phyloP scores from a whole-genome alignment of 2,329 filamentous ascomycete genomes.

The Alternaria metachromatica region DNA sequence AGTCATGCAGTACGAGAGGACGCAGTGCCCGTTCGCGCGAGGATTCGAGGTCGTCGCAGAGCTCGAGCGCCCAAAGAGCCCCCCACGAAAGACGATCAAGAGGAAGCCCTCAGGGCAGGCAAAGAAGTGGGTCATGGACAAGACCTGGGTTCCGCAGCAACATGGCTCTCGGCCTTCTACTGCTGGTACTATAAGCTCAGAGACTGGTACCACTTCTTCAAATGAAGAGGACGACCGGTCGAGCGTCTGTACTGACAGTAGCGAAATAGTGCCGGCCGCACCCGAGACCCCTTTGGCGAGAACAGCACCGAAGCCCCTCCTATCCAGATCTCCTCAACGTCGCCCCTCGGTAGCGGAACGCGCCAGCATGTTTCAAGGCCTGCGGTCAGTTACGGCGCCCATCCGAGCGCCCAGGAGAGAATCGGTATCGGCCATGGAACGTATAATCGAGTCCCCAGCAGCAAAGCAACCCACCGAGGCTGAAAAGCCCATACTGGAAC shows the following conservation, averaged over 20 bases:
- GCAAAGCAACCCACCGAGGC: conserved; percentile 9
- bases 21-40: conserved; percentile 82
- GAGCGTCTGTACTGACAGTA: conserved; percentile 42
- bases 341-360: conserved; percentile 40
- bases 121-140: conserved; percentile 58
- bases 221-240: conserved; percentile 46
- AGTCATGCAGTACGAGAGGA: conserved; percentile 85
- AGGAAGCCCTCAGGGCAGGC: conserved; percentile 64
- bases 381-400: conserved; percentile 39
- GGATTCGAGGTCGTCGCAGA: conserved; percentile 76
- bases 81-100: conserved; percentile 55
- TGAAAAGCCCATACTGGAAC: conserved; percentile 23
- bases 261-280: conserved; percentile 34
- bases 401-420: conserved; percentile 10
- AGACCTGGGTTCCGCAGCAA: conserved; percentile 57
- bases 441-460: conserved; percentile 26
- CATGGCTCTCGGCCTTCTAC: conserved; percentile 43
- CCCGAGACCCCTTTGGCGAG: conserved; percentile 26
- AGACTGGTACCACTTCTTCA: conserved; percentile 37
- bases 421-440: conserved; percentile 26
- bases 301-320: conserved; percentile 18
- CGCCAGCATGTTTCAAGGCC: conserved; percentile 39
- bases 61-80: conserved; percentile 71
- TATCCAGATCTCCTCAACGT: conserved; percentile 15
- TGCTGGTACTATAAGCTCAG: conserved; percentile 37